Percentiles rank a stretch among this genome's conserved stretches.
Conservation (phyloP, 768 basidiomycete species). For the Lactifluus rugatus region DNA sequence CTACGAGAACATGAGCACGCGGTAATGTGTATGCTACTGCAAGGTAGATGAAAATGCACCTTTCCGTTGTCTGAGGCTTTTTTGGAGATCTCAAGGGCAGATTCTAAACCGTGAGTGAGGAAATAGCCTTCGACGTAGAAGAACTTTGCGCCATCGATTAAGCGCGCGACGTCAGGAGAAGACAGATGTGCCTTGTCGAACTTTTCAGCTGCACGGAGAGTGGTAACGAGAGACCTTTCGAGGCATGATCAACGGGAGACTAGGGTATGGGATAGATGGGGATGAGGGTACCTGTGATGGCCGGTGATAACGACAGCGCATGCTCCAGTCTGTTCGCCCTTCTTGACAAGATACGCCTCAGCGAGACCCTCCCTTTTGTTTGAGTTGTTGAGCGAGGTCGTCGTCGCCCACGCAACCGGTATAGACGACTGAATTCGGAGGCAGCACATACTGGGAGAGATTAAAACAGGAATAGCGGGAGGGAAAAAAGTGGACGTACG, state of each 20-base stretch:
- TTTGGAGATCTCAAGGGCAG: constrained; percentile 63
- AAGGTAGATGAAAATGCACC: constrained; percentile 32
- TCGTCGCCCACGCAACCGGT: constrained; percentile 93
- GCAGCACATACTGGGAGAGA: constrained; percentile 72
- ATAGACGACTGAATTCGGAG: constrained; percentile 82
- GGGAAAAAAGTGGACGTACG: constrained; percentile 38
- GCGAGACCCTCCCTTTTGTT: constrained; percentile 88
- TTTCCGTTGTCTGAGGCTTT: constrained; percentile 69
- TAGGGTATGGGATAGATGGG: background rate
- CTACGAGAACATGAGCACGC: constrained; percentile 31
- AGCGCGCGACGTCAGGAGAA: constrained; percentile 60
- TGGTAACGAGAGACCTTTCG: constrained; percentile 87
- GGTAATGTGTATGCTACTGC: background rate
- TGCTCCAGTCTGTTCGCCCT: constrained; percentile 85
- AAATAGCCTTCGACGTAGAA: constrained; percentile 98
- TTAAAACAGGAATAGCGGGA: background rate
- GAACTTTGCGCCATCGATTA: constrained; percentile 71
- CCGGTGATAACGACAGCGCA: constrained; percentile 95
- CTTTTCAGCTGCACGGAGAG: constrained; percentile 80
- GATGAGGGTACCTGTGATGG: constrained; percentile 67
- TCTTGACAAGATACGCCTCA: constrained; percentile 81
- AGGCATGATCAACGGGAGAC: background rate
- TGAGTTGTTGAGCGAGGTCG: constrained; percentile 77
- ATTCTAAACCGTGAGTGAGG: constrained; percentile 73
- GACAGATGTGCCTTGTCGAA: constrained; percentile 76